These are phyloP conservation scores for Ceratocystis papillata DNA, from an alignment of 2,329 filamentous ascomycete species.

Conservation along the genomic window DNA sequence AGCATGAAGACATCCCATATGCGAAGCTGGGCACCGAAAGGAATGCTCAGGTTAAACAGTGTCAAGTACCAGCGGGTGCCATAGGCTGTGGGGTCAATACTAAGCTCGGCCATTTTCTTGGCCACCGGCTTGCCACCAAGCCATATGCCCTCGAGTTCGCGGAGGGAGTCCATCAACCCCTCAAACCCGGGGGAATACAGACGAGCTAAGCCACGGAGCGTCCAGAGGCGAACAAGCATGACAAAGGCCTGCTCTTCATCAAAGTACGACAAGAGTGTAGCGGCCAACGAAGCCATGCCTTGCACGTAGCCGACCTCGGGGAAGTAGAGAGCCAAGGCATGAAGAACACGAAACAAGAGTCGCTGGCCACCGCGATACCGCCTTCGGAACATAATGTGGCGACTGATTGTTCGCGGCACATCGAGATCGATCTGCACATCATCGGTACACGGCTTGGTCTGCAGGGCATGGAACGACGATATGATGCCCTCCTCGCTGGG, in stretches of 20 bases:
- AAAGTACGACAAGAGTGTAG: constrained; percentile 90
- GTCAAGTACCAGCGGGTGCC: constrained; percentile 96
- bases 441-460: constrained; percentile 66
- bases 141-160: constrained; percentile 79
- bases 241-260: constrained; percentile 91
- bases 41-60: constrained; percentile 92
- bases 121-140: constrained; percentile 67
- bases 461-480: constrained; percentile 59
- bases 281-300: constrained; percentile 89
- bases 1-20: constrained; percentile 98
- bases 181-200: constrained; percentile 77
- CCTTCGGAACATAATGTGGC: constrained; percentile 92
- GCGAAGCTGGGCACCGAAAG: constrained; percentile 83
- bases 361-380: constrained; percentile 88
- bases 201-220: constrained; percentile 70
- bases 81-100: constrained; percentile 81
- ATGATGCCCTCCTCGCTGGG: constrained; percentile 63
- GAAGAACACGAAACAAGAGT: constrained; percentile 81
- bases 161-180: constrained; percentile 74
- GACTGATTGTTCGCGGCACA: constrained; percentile 85
- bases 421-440: constrained; percentile 97
- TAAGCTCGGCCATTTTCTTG: constrained; percentile 62
- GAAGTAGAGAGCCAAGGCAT: constrained; percentile 83
- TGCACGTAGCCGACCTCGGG: constrained; percentile 91
- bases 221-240: constrained; percentile 93